Conservation (phyloP, 805 yeast genomes). For the Myxozyma sirexii region DNA sequence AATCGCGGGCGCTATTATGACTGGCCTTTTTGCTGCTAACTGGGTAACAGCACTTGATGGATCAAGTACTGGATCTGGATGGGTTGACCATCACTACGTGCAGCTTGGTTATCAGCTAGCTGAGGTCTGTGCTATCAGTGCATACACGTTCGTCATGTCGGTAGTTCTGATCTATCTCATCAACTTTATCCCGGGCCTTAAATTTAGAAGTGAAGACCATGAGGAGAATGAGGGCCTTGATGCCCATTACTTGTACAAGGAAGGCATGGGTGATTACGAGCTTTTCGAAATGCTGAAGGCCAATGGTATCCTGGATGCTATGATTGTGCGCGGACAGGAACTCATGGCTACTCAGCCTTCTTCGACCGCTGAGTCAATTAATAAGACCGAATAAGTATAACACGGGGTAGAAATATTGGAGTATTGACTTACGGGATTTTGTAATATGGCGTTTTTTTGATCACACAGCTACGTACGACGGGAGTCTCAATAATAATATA, state of each 20-base stretch:
- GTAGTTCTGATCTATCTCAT: conserved; percentile 63
- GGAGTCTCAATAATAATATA: no score
- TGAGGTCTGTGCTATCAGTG: conserved; percentile 66
- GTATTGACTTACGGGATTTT: background rate
- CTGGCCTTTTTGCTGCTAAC: conserved; percentile 91
- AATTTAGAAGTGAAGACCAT: conserved; percentile 78
- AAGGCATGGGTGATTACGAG: conserved; percentile 34
- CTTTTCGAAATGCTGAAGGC: conserved; percentile 17
- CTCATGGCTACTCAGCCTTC: background rate
- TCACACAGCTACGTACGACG: no score
- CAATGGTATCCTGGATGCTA: conserved; percentile 24
- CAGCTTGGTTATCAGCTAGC: conserved; percentile 91
- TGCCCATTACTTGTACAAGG: conserved; percentile 41
- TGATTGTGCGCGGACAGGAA: conserved; percentile 17
- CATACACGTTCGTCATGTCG: conserved; percentile 77
- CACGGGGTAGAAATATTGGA: background rate
- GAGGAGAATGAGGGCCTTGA: conserved; percentile 90
- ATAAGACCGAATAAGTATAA: background rate
- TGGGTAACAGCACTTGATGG: conserved; percentile 77
- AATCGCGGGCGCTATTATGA: conserved; percentile 72
- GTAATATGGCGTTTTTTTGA: no score
- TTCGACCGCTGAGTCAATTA: background rate
- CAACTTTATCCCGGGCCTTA: conserved; percentile 78
- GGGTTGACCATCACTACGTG: conserved; percentile 78
- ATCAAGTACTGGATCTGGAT: conserved; percentile 52